These are phyloP conservation scores for Pseudogymnoascus sp. DNA, from an alignment of 2,329 filamentous ascomycete species.

Conservation along the genomic window DNA sequence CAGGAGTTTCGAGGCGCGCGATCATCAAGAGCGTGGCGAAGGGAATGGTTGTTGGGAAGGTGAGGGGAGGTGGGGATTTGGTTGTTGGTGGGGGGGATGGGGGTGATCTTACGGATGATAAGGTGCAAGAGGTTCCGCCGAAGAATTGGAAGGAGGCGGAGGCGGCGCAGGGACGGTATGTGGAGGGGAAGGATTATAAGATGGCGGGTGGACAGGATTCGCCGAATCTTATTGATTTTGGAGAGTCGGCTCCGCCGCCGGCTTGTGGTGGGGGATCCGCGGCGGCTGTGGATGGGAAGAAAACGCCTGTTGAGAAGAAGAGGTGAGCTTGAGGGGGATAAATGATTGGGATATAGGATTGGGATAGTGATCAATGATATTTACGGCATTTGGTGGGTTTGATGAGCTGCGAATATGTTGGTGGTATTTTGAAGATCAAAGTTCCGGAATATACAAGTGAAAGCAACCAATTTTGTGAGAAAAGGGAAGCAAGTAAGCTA, in stretches of 20 bases:
- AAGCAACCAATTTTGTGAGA: no score
- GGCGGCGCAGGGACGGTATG: conserved; percentile 17
- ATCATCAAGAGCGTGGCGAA: conserved; percentile 93
- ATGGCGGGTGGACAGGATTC: conserved; percentile 21
- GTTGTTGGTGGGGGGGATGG: conserved; percentile 56
- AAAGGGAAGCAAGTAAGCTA: no score
- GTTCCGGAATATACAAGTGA: no score
- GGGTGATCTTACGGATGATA: conserved; percentile 15
- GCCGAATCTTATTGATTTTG: conserved; percentile 22
- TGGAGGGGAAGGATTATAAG: conserved; percentile 16
- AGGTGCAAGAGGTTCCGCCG: not conserved
- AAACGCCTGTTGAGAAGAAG: conserved; percentile 9
- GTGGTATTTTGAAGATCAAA: not conserved
- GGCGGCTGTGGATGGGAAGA: conserved; percentile 21
- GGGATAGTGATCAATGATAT: not conserved
- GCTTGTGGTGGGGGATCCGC: conserved; percentile 18
- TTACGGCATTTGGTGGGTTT: not conserved
- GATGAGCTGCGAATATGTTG: not conserved
- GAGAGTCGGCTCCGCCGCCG: conserved; percentile 19
- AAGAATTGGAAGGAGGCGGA: conserved; percentile 23
- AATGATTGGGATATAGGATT: not conserved
- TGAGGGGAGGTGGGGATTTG: conserved; percentile 64
- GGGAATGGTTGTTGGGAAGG: conserved; percentile 84
- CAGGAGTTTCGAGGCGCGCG: conserved; percentile 80
- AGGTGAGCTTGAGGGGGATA: not conserved